Evolutionary conservation across 1,284 basidiomycete species (phyloP).

Genomic region (Ceratobasidium sp.): DNA sequence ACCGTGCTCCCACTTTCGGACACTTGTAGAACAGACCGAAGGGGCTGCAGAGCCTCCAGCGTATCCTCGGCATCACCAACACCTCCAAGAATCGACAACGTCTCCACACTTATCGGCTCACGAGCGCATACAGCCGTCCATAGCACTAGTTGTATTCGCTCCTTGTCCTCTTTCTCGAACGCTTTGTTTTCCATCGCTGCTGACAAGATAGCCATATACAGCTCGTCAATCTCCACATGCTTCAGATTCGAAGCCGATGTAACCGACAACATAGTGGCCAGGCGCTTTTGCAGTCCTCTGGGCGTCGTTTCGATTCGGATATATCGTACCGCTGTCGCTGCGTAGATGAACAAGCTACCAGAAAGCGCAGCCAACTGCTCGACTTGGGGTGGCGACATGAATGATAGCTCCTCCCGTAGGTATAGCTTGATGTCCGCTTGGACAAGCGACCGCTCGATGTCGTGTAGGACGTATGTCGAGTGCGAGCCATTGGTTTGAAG

Average conservation of each 20-base stretch:
- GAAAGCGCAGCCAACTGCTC: neutral
- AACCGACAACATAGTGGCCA: neutral
- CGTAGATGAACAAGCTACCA: constrained; percentile 18
- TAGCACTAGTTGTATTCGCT: neutral
- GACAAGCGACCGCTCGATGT: constrained; percentile 15
- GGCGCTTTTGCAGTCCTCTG: neutral
- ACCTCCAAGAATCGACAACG: neutral
- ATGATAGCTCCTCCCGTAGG: neutral
- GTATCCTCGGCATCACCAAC: neutral
- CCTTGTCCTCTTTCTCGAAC: neutral
- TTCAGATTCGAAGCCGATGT: neutral
- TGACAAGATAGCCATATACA: constrained; percentile 6
- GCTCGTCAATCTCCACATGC: neutral
- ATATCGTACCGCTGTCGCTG: constrained; percentile 15
- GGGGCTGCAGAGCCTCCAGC: neutral
- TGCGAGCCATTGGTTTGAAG: neutral
- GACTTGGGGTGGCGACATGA: neutral
- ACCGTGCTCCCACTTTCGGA: neutral
- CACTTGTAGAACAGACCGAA: constrained; percentile 2
- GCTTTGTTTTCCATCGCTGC: neutral
- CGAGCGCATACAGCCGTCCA: neutral
- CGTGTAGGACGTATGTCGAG: neutral
- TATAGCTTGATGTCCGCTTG: constrained; percentile 22
- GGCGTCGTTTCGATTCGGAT: neutral
- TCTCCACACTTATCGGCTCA: constrained; percentile 1